Evolutionary conservation across 805 yeast species (phyloP).

Genomic region (Candida maesae): DNA sequence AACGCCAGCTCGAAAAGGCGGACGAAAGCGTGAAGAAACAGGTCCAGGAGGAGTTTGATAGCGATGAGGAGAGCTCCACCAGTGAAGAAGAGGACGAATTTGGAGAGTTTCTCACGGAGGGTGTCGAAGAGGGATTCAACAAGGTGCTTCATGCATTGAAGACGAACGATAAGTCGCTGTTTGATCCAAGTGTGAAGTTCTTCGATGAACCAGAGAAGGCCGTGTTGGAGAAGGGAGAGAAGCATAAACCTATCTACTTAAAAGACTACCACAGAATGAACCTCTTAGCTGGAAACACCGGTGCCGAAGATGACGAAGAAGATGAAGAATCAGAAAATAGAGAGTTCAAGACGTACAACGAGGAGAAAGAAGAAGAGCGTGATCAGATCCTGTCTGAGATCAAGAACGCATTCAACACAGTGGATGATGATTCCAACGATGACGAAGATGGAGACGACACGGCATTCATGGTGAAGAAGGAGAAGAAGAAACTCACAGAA

Average conservation of each 20-base stretch:
- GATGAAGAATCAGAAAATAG: conserved; percentile 42
- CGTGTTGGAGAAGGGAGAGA: conserved; percentile 21
- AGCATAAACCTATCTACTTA: conserved; percentile 74
- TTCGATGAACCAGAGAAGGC: conserved; percentile 57
- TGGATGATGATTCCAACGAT: conserved; percentile 36
- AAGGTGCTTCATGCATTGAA: conserved; percentile 69
- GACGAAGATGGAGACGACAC: conserved; percentile 40
- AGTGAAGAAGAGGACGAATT: conserved; percentile 78
- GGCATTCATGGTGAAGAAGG: conserved; percentile 51
- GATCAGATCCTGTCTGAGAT: conserved; percentile 72
- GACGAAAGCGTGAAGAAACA: conserved; percentile 24
- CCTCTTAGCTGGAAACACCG: conserved; percentile 63
- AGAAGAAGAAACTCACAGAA: conserved; percentile 20
- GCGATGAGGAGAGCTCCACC: conserved; percentile 34
- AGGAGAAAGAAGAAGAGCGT: conserved; percentile 74
- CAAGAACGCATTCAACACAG: conserved; percentile 58
- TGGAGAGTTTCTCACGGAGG: conserved; percentile 84
- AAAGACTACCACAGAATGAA: conserved; percentile 91
- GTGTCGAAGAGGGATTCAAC: conserved; percentile 75
- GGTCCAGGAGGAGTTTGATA: conserved; percentile 31
- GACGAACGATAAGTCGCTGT: conserved; percentile 58
- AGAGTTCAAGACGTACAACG: conserved; percentile 65
- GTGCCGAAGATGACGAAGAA: conserved; percentile 42
- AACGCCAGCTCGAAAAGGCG: conserved; percentile 23
- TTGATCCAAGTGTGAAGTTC: conserved; percentile 68